Evolutionary conservation across 2,329 filamentous ascomycete species (phyloP).

Genomic region (Hortaea werneckii): DNA sequence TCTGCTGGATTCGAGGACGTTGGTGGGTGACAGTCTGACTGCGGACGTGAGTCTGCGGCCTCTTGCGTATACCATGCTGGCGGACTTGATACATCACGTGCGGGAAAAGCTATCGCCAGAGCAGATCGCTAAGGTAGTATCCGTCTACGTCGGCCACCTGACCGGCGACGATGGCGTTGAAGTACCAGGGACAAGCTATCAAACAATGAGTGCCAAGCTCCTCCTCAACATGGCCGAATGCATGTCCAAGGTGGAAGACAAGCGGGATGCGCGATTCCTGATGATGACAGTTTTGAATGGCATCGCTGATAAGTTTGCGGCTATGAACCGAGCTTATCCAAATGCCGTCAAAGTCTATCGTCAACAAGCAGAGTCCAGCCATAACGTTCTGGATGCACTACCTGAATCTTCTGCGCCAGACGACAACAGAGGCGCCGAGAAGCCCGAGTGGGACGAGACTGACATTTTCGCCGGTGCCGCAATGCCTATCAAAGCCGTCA

Average conservation of each 20-base stretch:
- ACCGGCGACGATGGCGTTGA: slow-evolving; percentile 65
- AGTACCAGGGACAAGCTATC: slow-evolving; percentile 85
- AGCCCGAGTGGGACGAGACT: slow-evolving; percentile 93
- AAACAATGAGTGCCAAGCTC: slow-evolving; percentile 98
- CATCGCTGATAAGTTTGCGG: slow-evolving; percentile 94
- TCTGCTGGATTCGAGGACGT: slow-evolving; percentile 80
- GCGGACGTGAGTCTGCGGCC: slow-evolving; percentile 96
- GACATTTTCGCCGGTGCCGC: slow-evolving; percentile 76
- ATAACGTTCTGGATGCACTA: slow-evolving; percentile 48
- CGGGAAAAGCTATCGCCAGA: slow-evolving; percentile 77
- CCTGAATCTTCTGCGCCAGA: slow-evolving; percentile 75
- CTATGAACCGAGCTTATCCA: slow-evolving; percentile 92
- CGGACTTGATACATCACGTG: slow-evolving; percentile 94
- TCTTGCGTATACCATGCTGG: slow-evolving; percentile 94
- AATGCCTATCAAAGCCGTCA: slow-evolving; percentile 91
- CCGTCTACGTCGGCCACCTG: slow-evolving; percentile 93
- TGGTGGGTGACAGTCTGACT: slow-evolving; percentile 91
- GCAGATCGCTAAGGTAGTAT: slow-evolving; percentile 90
- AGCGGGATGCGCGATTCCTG: slow-evolving; percentile 88
- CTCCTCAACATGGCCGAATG: slow-evolving; percentile 97
- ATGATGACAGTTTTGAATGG: slow-evolving; percentile 95
- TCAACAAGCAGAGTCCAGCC: slow-evolving; percentile 41
- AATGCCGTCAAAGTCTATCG: slow-evolving; percentile 92
- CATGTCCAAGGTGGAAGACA: slow-evolving; percentile 87
- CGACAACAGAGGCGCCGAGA: slow-evolving; percentile 44